Conservation (phyloP, 2,329 filamentous ascomycete species). For the Fusarium avenaceum region DNA sequence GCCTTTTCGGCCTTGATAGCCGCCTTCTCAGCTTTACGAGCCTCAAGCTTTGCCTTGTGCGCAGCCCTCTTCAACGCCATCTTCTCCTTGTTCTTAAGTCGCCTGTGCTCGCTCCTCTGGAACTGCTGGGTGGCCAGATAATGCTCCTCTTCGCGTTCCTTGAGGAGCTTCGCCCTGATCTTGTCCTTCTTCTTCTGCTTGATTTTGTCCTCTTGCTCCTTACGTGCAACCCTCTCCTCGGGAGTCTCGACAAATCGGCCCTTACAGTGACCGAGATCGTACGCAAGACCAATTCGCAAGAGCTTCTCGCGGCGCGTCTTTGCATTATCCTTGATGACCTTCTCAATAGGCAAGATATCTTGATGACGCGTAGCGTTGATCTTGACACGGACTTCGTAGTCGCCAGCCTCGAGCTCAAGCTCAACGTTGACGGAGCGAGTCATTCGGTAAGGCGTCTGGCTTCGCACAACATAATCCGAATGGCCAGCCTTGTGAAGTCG, state of each 20-base stretch:
- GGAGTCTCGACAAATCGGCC: conserved; percentile 64
- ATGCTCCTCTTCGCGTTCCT: conserved; percentile 55
- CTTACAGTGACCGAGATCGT: conserved; percentile 78
- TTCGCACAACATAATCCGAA: conserved; percentile 69
- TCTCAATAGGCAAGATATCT: conserved; percentile 67
- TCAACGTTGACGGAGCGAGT: conserved; percentile 82
- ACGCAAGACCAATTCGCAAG: conserved; percentile 75
- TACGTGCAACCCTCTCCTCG: conserved; percentile 63
- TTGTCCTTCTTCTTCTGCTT: conserved; percentile 56
- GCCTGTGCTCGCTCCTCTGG: conserved; percentile 49
- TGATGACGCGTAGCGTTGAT: conserved; percentile 75
- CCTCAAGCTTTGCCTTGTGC: conserved; percentile 47
- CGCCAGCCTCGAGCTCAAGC: conserved; percentile 78
- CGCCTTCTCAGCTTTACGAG: conserved; percentile 37
- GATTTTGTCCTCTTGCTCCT: conserved; percentile 60
- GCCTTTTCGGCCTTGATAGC: conserved; percentile 36
- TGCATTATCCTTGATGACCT: conserved; percentile 75
- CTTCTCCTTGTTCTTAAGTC: conserved; percentile 79
- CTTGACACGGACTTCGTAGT: conserved; percentile 82
- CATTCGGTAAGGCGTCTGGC: conserved; percentile 70
- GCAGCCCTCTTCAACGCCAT: conserved; percentile 80
- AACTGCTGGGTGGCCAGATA: conserved; percentile 56
- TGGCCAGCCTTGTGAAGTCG: conserved; percentile 64
- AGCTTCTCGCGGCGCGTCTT: conserved; percentile 78
- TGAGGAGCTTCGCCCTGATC: conserved; percentile 58